Conservation (phyloP, 2,329 filamentous ascomycete species). For the Ophiostoma angusticollis region DNA sequence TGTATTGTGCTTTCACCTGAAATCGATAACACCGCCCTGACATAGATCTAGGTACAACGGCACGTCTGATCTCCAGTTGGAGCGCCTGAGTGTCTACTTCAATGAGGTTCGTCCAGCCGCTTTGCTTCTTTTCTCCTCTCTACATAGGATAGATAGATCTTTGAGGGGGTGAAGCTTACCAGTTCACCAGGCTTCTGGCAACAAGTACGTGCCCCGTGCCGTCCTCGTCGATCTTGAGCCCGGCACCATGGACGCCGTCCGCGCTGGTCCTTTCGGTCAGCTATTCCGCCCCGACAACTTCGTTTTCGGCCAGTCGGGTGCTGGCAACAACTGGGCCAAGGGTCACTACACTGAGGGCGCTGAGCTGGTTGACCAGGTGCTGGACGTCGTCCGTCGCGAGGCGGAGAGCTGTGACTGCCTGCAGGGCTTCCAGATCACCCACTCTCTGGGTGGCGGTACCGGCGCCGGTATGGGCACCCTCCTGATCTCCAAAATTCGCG, state of each 20-base stretch:
- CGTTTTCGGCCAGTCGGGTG: constrained; percentile 98
- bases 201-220: constrained; percentile 99
- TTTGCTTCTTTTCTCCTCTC: too few species aligned
- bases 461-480: constrained; percentile 99
- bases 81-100: constrained; percentile 65
- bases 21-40: too few species aligned
- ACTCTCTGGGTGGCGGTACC: constrained; percentile 99
- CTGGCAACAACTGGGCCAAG: constrained; percentile 99
- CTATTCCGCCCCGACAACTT: constrained; percentile 99
- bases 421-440: constrained; percentile 99
- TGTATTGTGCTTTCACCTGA: too few species aligned
- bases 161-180: not conserved
- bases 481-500: constrained; percentile 99
- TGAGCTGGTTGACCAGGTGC: constrained; percentile 94
- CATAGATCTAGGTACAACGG: constrained; percentile 77
- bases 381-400: constrained; percentile 97
- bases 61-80: constrained; percentile 95
- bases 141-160: too few species aligned
- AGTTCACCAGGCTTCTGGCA: constrained; percentile 64
- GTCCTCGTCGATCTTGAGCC: constrained; percentile 99
- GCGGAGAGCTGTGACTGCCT: constrained; percentile 98
- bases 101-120: constrained; percentile 51
- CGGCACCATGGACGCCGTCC: constrained; percentile 98
- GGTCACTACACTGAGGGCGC: constrained; percentile 99
- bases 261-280: constrained; percentile 93